A percentile compares a stretch with the other conserved stretches of the same genome.
phyloP scores from a whole-genome alignment of 129 eudicot species.

The Pseudognaphalium luteoalbum region DNA sequence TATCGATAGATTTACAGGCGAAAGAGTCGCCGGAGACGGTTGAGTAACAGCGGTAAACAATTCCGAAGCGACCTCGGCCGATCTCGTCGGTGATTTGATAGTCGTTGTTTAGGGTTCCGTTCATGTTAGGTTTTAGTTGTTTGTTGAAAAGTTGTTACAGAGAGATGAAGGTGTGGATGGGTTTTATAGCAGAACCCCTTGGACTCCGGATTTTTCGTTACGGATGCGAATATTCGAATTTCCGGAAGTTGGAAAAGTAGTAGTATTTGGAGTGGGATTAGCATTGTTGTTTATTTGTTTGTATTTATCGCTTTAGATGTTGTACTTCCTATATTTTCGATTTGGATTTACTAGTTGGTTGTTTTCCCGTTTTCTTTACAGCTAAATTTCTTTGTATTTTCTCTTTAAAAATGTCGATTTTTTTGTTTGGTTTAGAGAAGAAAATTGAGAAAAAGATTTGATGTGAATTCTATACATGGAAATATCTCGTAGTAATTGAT shows the following conservation, averaged over 20 bases:
- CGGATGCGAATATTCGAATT: conserved; percentile 35
- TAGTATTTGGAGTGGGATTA: not conserved
- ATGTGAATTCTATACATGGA: not conserved
- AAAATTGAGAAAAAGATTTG: not conserved
- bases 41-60: conserved; percentile 67
- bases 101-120: conserved; percentile 52
- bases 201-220: conserved; percentile 6
- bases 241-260: not conserved
- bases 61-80: conserved; percentile 88
- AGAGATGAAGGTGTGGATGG: conserved; percentile 9
- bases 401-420: not conserved
- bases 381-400: not conserved
- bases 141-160: conserved; percentile 24
- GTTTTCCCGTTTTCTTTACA: not conserved
- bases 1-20: conserved; percentile 84
- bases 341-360: not conserved
- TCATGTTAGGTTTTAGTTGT: conserved; percentile 42
- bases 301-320: not conserved
- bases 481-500: not conserved
- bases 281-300: not conserved
- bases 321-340: not conserved
- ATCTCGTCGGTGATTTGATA: conserved; percentile 63
- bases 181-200: conserved; percentile 20
- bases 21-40: conserved; percentile 48
- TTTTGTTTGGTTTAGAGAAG: not conserved